These are phyloP conservation scores for Apophysomyces ossiformis DNA, from an alignment of 371 early-diverging fungal species.

Conservation along the genomic window DNA sequence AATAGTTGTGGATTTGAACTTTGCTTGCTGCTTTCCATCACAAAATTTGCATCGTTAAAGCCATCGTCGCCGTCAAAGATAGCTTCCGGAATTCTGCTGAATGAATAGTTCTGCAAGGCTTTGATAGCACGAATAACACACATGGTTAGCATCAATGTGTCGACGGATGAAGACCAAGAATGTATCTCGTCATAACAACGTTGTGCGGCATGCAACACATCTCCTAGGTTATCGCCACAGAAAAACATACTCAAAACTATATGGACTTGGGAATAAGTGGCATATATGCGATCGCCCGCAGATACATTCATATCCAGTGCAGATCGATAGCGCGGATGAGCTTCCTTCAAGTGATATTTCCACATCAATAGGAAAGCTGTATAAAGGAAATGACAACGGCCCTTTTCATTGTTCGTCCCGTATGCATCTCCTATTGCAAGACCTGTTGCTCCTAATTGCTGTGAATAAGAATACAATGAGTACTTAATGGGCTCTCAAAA, in stretches of 20 bases:
- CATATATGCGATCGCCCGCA: conserved; percentile 50
- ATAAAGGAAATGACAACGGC: conserved; percentile 39
- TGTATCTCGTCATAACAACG: conserved; percentile 43
- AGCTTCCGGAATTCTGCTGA: conserved; percentile 19
- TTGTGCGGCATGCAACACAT: conserved; percentile 36
- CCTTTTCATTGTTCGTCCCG: conserved; percentile 39
- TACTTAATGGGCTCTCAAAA: not conserved
- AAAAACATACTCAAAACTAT: conserved; percentile 30
- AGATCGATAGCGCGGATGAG: conserved; percentile 21
- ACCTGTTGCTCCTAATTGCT: conserved; percentile 41
- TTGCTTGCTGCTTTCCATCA: conserved; percentile 40
- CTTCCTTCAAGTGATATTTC: conserved; percentile 39
- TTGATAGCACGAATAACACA: conserved; percentile 41
- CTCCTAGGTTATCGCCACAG: conserved; percentile 26
- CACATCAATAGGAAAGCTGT: conserved; percentile 34
- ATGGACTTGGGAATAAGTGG: conserved; percentile 38
- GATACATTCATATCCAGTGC: conserved; percentile 13
- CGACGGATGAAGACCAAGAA: conserved; percentile 42
- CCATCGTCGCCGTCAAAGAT: conserved; percentile 53
- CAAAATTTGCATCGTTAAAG: conserved; percentile 44
- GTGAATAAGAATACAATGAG: not conserved
- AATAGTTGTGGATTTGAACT: conserved; percentile 37
- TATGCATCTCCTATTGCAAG: conserved; percentile 31
- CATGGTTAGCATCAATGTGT: conserved; percentile 43
- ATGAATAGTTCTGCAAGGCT: conserved; percentile 46